Evolutionary conservation across 1,284 basidiomycete species (phyloP).

Genomic region (Malassezia slooffiae): DNA sequence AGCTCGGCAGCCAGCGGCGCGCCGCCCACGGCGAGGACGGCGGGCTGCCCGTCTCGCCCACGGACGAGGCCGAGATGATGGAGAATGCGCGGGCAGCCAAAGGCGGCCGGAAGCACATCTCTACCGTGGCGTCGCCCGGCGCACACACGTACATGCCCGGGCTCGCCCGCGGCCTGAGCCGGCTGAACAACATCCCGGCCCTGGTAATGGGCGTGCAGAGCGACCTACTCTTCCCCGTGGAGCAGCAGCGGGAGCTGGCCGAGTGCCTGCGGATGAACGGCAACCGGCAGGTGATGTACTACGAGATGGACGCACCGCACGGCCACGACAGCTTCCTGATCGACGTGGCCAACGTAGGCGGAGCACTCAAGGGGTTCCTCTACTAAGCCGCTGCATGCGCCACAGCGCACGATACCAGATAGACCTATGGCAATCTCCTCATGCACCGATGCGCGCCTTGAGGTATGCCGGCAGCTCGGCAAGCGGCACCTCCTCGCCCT

Average conservation of each 20-base stretch:
- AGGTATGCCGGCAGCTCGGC: conserved; percentile 61
- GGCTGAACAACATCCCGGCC: conserved; percentile 66
- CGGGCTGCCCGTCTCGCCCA: conserved; percentile 6
- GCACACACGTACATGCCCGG: conserved; percentile 62
- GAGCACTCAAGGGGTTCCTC: conserved; percentile 66
- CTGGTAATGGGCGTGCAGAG: conserved; percentile 89
- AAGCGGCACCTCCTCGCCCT: conserved; percentile 53
- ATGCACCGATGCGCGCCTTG: conserved; percentile 24
- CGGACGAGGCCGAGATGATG: conserved; percentile 7
- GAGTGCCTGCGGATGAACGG: conserved; percentile 83
- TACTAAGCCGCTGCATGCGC: conserved; percentile 49
- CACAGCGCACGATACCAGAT: not conserved
- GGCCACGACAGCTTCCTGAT: conserved; percentile 86
- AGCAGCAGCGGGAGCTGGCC: conserved; percentile 89
- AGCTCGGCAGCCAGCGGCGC: conserved; percentile 50
- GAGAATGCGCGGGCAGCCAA: conserved; percentile 9
- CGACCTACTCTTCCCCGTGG: conserved; percentile 91
- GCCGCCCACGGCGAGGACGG: conserved; percentile 16
- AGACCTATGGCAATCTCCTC: too few relatives aligned
- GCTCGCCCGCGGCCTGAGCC: conserved; percentile 69
- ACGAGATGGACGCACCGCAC: conserved; percentile 95
- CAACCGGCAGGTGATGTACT: conserved; percentile 69
- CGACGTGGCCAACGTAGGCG: conserved; percentile 66
- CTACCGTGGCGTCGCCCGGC: conserved; percentile 51
- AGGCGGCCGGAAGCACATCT: conserved; percentile 47